A percentile compares a stretch with the other conserved stretches of the same genome.
Evolutionary conservation across 2,329 filamentous ascomycete species (phyloP).

Genomic region (Sphaerostilbella broomeana): DNA sequence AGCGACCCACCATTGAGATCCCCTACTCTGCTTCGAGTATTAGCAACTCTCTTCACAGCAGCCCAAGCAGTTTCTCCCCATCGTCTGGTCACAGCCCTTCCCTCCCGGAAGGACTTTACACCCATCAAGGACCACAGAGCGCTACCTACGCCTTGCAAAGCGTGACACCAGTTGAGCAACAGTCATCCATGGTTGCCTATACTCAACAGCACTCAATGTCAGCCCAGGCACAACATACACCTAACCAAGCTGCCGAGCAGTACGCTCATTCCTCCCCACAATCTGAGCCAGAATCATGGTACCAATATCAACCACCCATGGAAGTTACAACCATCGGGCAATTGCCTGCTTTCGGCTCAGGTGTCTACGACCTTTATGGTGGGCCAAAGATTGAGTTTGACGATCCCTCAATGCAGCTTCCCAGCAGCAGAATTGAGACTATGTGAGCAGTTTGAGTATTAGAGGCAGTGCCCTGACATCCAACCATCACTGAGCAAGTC

Average conservation of each 20-base stretch:
- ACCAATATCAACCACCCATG: constrained; percentile 51
- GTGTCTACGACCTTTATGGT: constrained; percentile 47
- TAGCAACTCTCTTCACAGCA: constrained; percentile 49
- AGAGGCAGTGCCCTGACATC: no score
- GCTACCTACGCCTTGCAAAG: constrained; percentile 43
- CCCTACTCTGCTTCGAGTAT: constrained; percentile 43
- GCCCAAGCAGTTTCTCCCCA: constrained; percentile 52
- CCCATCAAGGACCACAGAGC: constrained; percentile 44
- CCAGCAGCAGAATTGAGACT: constrained; percentile 50
- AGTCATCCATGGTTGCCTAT: constrained; percentile 37
- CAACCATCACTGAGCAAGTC: no score
- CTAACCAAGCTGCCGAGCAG: constrained; percentile 24
- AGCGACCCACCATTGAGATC: constrained; percentile 42
- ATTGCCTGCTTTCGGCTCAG: constrained; percentile 42
- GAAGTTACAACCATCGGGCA: constrained; percentile 50
- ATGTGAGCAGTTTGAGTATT: constrained; percentile 44
- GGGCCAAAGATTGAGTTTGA: constrained; percentile 51
- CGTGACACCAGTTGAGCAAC: constrained; percentile 41
- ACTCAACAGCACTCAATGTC: constrained; percentile 33
- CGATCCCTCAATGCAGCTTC: constrained; percentile 52
- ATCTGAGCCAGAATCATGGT: constrained; percentile 45
- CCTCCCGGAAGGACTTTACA: constrained; percentile 50
- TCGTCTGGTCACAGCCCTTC: constrained; percentile 48
- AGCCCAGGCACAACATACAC: constrained; percentile 27
- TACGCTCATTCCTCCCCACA: constrained; percentile 35